Conservation (phyloP, 2,329 filamentous ascomycete species). For the Pseudogymnoascus sp. region DNA sequence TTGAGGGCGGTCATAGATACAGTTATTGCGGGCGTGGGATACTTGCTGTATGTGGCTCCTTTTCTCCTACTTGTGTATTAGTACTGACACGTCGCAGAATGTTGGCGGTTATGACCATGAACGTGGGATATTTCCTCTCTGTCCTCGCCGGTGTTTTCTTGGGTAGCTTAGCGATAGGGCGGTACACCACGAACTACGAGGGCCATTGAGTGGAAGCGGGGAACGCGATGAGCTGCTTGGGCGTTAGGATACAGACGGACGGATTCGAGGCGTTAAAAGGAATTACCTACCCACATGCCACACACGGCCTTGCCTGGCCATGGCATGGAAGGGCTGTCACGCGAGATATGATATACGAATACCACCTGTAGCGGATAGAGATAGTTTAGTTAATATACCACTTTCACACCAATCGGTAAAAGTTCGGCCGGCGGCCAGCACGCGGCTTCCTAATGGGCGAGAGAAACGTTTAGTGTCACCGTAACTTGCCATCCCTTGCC, state of each 20-base stretch:
- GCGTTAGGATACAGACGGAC: background rate
- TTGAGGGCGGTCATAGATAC: slow-evolving; percentile 64
- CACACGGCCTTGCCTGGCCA: background rate
- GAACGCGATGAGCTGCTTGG: background rate
- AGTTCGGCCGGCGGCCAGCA: background rate
- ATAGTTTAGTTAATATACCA: background rate
- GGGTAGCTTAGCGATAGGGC: slow-evolving; percentile 57
- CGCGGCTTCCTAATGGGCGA: background rate
- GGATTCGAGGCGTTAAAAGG: background rate
- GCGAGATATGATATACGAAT: slow-evolving; percentile 1
- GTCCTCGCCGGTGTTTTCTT: slow-evolving; percentile 72
- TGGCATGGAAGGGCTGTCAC: background rate
- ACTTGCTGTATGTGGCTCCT: slow-evolving; percentile 64
- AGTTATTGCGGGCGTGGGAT: slow-evolving; percentile 67
- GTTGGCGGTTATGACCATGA: slow-evolving; percentile 86
- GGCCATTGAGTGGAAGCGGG: background rate
- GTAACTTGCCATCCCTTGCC: background rate
- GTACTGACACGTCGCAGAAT: slow-evolving; percentile 48
- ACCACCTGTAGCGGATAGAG: slow-evolving; percentile 2
- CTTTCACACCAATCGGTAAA: background rate
- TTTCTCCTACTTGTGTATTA: background rate
- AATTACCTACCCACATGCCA: background rate
- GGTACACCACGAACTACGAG: slow-evolving; percentile 19
- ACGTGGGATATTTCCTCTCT: slow-evolving; percentile 76
- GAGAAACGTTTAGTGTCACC: background rate